Conservation (phyloP, 352 stramenopile genomes). For the Globisporangium uncinulatum region DNA sequence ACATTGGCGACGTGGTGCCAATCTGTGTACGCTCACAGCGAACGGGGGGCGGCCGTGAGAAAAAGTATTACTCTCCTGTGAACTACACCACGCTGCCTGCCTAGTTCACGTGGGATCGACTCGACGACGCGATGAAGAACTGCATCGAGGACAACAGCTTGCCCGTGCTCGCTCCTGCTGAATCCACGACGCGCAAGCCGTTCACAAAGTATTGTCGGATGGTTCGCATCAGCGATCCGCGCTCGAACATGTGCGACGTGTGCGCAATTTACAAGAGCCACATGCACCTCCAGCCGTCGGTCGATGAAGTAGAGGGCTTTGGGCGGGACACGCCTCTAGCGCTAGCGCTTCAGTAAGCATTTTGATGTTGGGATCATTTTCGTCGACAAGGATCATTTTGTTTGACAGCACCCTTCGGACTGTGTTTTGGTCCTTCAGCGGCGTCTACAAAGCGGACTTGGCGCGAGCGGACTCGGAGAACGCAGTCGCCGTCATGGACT, state of each 20-base stretch:
- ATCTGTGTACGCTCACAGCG: background rate
- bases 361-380: background rate
- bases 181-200: background rate
- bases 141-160: slow-evolving; percentile 10
- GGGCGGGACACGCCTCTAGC: background rate
- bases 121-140: slow-evolving; percentile 13
- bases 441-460: background rate
- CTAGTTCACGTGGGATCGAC: slow-evolving; percentile 8
- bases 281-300: background rate
- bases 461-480: too few species aligned
- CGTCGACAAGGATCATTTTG: background rate
- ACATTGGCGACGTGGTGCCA: background rate
- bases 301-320: background rate
- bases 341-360: background rate
- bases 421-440: background rate
- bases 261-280: background rate
- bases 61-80: background rate
- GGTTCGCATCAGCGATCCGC: background rate
- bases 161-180: slow-evolving; percentile 3
- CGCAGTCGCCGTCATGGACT: too few species aligned
- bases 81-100: slow-evolving; percentile 8
- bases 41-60: background rate
- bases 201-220: background rate
- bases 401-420: background rate
- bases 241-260: background rate